Evolutionary conservation across 768 basidiomycete species (phyloP).

Genomic region (Tylopilus sp.): DNA sequence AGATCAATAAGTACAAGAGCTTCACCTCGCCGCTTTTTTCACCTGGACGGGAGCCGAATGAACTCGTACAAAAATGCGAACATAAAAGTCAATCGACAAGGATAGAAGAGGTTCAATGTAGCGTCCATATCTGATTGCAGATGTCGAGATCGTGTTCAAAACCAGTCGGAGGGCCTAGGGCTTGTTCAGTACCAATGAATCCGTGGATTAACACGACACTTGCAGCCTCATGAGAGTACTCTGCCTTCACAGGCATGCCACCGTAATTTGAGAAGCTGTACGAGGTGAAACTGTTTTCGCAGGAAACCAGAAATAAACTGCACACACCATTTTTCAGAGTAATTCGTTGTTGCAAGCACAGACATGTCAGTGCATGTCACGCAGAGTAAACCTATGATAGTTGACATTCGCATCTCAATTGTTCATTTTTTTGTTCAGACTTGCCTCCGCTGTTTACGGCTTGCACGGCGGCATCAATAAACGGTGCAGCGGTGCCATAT

Average conservation of each 20-base stretch:
- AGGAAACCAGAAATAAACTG: background rate
- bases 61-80: slow-evolving; percentile 85
- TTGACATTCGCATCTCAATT: background rate
- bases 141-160: slow-evolving; percentile 81
- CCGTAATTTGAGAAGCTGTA: slow-evolving; percentile 92
- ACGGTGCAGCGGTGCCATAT: slow-evolving; percentile 95
- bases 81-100: slow-evolving; percentile 96
- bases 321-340: slow-evolving; percentile 89
- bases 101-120: slow-evolving; percentile 87
- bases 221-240: slow-evolving; percentile 93
- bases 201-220: slow-evolving; percentile 22
- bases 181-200: slow-evolving; percentile 1
- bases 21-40: slow-evolving; percentile 76
- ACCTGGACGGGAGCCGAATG: slow-evolving; percentile 73
- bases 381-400: slow-evolving; percentile 67
- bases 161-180: slow-evolving; percentile 83
- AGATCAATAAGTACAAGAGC: slow-evolving; percentile 15
- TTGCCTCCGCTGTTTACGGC: slow-evolving; percentile 82
- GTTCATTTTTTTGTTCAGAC: slow-evolving; percentile 11
- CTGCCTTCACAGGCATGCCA: slow-evolving; percentile 84
- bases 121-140: slow-evolving; percentile 89
- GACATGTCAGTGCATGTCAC: slow-evolving; percentile 97
- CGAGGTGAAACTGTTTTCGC: background rate
- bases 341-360: slow-evolving; percentile 90
- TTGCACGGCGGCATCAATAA: slow-evolving; percentile 93